Conservation (phyloP, 208 protist genomes). For the Acanthamoeba quina region DNA sequence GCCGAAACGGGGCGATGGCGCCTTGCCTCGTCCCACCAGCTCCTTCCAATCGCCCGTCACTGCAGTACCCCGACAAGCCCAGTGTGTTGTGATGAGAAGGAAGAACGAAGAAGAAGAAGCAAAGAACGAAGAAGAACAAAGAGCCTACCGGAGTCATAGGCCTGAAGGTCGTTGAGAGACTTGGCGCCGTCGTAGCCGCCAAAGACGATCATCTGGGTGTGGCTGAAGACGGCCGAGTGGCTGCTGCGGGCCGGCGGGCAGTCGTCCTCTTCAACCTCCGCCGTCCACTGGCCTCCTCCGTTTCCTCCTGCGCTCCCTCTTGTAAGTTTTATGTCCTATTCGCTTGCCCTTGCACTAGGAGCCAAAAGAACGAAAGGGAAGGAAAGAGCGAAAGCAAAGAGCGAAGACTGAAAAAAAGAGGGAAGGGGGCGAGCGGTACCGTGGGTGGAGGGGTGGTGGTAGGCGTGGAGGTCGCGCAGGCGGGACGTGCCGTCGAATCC, state of each 20-base stretch:
- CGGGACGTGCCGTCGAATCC: neutral
- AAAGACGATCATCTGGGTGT: constrained; percentile 70
- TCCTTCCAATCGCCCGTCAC: constrained; percentile 10
- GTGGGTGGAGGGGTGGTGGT: constrained; percentile 9
- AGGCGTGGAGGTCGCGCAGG: constrained; percentile 26
- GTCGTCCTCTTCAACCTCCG: neutral
- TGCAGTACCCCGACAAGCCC: neutral
- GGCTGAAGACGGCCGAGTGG: constrained; percentile 50
- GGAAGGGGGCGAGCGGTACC: neutral
- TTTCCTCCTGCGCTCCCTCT: neutral
- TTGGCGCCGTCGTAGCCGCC: constrained; percentile 78
- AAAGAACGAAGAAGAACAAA: neutral
- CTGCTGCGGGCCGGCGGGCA: constrained; percentile 60
- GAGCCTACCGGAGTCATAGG: neutral
- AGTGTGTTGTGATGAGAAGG: neutral
- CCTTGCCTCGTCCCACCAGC: neutral
- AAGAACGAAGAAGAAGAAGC: constrained; percentile 38
- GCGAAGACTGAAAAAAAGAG: neutral
- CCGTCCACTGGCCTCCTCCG: neutral
- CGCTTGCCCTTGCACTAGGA: neutral
- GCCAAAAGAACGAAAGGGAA: neutral
- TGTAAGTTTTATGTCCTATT: neutral
- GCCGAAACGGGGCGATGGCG: constrained; percentile 21
- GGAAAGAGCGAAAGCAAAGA: neutral
- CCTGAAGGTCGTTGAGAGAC: constrained; percentile 58